Conservation (phyloP, 106 monocot species). For the Posidonia australis region DNA sequence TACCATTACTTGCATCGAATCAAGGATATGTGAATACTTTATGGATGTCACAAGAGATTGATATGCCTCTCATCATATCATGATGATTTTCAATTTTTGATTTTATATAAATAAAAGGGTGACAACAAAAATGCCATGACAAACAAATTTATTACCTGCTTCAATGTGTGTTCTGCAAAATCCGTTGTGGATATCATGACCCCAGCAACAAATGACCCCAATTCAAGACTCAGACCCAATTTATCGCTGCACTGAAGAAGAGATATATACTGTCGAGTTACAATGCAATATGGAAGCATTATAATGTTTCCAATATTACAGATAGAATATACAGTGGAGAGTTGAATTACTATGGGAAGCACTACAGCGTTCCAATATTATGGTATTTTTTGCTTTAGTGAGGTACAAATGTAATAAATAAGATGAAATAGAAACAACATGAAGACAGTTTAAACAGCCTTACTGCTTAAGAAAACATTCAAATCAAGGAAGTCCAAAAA, state of each 20-base stretch:
- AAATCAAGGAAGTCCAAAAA: too few relatives aligned
- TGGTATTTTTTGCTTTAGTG: too few relatives aligned
- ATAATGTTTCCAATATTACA: not conserved
- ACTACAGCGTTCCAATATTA: too few relatives aligned
- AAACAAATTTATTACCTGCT: conserved; percentile 41
- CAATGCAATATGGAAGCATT: not conserved
- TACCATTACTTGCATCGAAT: too few relatives aligned
- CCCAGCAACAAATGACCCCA: conserved; percentile 97
- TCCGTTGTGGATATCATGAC: conserved; percentile 96
- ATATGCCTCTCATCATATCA: too few relatives aligned
- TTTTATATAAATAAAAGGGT: not conserved
- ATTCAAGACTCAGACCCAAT: conserved; percentile 87
- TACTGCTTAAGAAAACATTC: too few relatives aligned
- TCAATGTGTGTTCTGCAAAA: conserved; percentile 91
- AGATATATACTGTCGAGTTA: not conserved
- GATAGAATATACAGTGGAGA: not conserved
- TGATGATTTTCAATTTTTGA: too few relatives aligned
- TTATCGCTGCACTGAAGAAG: conserved; percentile 82
- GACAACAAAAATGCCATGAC: not conserved
- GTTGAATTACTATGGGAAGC: not conserved
- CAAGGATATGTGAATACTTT: too few relatives aligned
- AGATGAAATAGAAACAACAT: too few relatives aligned
- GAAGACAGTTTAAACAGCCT: too few relatives aligned
- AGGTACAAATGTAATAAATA: too few relatives aligned
- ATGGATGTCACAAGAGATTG: too few relatives aligned